Evolutionary conservation across 192 early-diverging fungal genomes (phyloP).

Genomic region (Coemansia sp.): DNA sequence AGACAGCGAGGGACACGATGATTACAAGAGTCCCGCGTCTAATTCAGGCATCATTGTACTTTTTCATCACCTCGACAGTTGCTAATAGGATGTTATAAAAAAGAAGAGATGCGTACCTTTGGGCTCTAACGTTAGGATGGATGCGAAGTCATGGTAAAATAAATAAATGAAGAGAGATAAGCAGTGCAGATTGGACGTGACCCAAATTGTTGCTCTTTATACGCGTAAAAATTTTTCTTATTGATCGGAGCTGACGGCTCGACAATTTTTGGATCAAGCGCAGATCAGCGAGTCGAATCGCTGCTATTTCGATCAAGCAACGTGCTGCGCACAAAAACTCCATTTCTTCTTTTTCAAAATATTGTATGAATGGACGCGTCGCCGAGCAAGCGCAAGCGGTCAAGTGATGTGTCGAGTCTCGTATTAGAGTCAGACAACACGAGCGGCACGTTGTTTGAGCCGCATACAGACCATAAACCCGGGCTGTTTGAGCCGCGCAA

Average conservation of each 20-base stretch:
- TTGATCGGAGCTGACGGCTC: no score
- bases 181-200: background rate
- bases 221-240: no score
- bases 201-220: background rate
- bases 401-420: slow-evolving; percentile 3
- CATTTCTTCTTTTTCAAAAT: no score
- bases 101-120: slow-evolving; percentile 2
- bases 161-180: background rate
- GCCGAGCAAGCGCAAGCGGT: slow-evolving; percentile 14
- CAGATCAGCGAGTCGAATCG: no score
- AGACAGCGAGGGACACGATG: slow-evolving; percentile 55
- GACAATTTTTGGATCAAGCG: no score
- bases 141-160: slow-evolving; percentile 6
- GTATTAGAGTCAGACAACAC: background rate
- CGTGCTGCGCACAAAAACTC: background rate
- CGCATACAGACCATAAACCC: no score
- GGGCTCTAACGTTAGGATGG: background rate
- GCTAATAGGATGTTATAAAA: slow-evolving; percentile 1
- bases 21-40: slow-evolving; percentile 52
- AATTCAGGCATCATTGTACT: slow-evolving; percentile 48
- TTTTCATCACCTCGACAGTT: slow-evolving; percentile 49
- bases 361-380: slow-evolving; percentile 18
- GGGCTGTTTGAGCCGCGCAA: background rate
- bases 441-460: no score
- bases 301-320: background rate